These are phyloP conservation scores for Harrya chromipes DNA, from an alignment of 768 basidiomycete species.

Conservation along the genomic window DNA sequence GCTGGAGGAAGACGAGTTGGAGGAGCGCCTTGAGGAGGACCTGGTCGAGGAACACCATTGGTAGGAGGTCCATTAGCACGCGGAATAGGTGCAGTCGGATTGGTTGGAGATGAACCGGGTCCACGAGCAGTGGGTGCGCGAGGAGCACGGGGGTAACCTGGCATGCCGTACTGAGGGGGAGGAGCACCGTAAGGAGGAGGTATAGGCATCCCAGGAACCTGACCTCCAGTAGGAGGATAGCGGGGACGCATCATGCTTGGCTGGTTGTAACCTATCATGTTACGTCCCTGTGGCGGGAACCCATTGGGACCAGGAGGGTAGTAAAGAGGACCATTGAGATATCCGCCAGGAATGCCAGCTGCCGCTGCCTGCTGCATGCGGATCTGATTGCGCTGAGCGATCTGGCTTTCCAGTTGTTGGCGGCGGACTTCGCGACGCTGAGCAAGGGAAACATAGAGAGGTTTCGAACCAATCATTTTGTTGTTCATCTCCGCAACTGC, in stretches of 20 bases:
- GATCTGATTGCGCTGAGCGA: constrained; percentile 94
- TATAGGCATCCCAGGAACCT: constrained; percentile 74
- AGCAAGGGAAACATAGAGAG: constrained; percentile 96
- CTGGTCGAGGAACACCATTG: constrained; percentile 52
- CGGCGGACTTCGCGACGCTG: constrained; percentile 97
- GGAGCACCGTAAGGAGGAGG: constrained; percentile 72
- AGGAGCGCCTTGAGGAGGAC: constrained; percentile 38
- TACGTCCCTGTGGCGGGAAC: constrained; percentile 70
- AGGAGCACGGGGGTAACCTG: constrained; percentile 58
- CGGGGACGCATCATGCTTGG: constrained; percentile 86
- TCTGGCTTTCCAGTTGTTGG: constrained; percentile 98
- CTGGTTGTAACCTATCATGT: constrained; percentile 78
- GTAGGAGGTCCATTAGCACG: constrained; percentile 60
- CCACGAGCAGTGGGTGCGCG: constrained; percentile 66
- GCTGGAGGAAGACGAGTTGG: constrained; percentile 43
- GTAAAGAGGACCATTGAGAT: constrained; percentile 54
- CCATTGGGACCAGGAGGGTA: constrained; percentile 69
- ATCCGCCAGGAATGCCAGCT: constrained; percentile 67
- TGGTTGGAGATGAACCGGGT: constrained; percentile 67
- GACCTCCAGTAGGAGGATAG: constrained; percentile 71
- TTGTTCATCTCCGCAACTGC: constrained; percentile 99
- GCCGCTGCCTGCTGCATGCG: constrained; percentile 94
- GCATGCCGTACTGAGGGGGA: constrained; percentile 75
- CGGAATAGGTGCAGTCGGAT: constrained; percentile 58
- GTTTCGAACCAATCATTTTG: constrained; percentile 99